Evolutionary conservation across 805 yeast genomes (phyloP).

Genomic region (Kazachstania psychrophila): DNA sequence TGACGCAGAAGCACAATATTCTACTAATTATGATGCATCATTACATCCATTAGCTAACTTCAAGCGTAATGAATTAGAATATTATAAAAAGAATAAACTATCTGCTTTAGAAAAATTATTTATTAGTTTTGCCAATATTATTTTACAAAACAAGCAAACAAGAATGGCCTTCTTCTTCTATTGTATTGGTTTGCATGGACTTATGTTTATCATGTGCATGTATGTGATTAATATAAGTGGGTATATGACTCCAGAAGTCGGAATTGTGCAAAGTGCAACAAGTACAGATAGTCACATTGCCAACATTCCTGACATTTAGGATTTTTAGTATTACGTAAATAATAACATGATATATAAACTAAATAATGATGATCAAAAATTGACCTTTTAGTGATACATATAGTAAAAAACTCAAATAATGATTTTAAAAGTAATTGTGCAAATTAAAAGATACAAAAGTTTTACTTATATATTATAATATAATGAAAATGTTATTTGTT

Average conservation of each 20-base stretch:
- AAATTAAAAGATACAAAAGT: background rate
- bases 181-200: slow-evolving; percentile 63
- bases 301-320: too few species aligned
- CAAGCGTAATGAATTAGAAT: slow-evolving; percentile 64
- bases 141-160: slow-evolving; percentile 65
- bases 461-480: background rate
- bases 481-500: slow-evolving; percentile 1
- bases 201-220: slow-evolving; percentile 57
- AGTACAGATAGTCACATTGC: too few species aligned
- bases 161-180: slow-evolving; percentile 66
- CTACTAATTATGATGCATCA: slow-evolving; percentile 60
- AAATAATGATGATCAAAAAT: too few species aligned
- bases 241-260: slow-evolving; percentile 37
- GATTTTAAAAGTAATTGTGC: too few species aligned
- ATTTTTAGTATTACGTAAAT: too few species aligned
- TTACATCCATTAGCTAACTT: slow-evolving; percentile 79
- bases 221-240: slow-evolving; percentile 42
- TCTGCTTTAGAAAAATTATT: slow-evolving; percentile 75
- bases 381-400: too few species aligned
- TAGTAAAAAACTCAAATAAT: too few species aligned
- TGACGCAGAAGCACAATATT: slow-evolving; percentile 53
- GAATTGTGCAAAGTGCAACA: slow-evolving; percentile 16
- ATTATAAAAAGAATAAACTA: slow-evolving; percentile 55
- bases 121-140: slow-evolving; percentile 58
- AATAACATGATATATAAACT: too few species aligned